Conservation (phyloP, 306 rosid species). For the Medicago arabica region DNA sequence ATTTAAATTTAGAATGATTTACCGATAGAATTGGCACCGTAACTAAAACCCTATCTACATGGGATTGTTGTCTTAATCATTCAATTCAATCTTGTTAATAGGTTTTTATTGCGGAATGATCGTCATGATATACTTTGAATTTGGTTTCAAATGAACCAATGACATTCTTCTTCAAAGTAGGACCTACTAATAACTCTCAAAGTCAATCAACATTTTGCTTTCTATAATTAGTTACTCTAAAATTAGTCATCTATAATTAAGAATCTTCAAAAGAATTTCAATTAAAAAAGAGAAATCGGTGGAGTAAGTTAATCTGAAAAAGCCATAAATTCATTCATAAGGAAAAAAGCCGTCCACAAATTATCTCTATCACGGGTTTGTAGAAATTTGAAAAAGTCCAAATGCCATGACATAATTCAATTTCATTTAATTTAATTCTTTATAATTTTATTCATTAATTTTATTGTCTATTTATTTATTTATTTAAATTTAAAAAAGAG, state of each 20-base stretch:
- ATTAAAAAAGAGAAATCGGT: constrained; percentile 20
- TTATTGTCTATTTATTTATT: not conserved
- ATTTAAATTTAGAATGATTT: too few species aligned
- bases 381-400: constrained; percentile 27
- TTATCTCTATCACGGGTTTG: constrained; percentile 54
- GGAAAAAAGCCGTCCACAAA: constrained; percentile 28
- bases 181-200: not conserved
- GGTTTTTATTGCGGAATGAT: not conserved
- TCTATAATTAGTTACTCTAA: not conserved
- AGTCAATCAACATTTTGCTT: not conserved
- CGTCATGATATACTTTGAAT: not conserved
- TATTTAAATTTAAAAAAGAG: not conserved
- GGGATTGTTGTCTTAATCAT: too few species aligned
- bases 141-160: not conserved
- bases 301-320: constrained; percentile 25
- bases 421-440: not conserved
- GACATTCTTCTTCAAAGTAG: not conserved
- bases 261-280: not conserved
- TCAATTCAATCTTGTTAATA: too few species aligned
- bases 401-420: constrained; percentile 41
- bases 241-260: not conserved
- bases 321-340: constrained; percentile 40
- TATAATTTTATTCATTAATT: not conserved
- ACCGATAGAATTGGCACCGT: too few species aligned
- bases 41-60: too few species aligned